phyloP scores from a whole-genome alignment of 495 filamentous ascomycete species.

The Neurospora tetrasperma region DNA sequence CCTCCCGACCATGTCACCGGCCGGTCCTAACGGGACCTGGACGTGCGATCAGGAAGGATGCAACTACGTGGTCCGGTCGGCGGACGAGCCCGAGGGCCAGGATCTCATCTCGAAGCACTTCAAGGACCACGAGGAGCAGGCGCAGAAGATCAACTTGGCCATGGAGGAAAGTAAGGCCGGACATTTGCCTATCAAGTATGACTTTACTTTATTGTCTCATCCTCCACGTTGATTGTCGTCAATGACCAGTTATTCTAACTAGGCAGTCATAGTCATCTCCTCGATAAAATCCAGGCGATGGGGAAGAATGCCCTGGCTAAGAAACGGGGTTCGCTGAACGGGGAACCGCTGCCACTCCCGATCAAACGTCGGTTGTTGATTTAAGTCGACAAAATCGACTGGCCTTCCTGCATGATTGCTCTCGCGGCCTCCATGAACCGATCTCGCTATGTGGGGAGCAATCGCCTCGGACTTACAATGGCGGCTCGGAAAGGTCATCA shows the following conservation, averaged over 20 bases:
- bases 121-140: conserved; percentile 51
- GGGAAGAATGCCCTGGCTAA: conserved; percentile 21
- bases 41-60: conserved; percentile 61
- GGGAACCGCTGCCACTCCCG: conserved; percentile 17
- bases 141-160: conserved; percentile 43
- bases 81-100: conserved; percentile 45
- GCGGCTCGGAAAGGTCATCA: background rate
- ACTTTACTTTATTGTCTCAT: conserved; percentile 2
- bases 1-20: conserved; percentile 33
- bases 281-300: conserved; percentile 33
- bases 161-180: conserved; percentile 42
- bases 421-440: background rate
- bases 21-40: conserved; percentile 56
- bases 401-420: too few species aligned
- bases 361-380: conserved; percentile 29
- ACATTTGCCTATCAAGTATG: conserved; percentile 51
- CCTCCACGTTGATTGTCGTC: background rate
- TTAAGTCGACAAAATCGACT: conserved; percentile 3
- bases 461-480: background rate
- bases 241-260: background rate
- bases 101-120: conserved; percentile 55
- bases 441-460: background rate
- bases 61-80: conserved; percentile 48
- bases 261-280: conserved; percentile 25
- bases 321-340: conserved; percentile 16